Evolutionary conservation across 768 basidiomycete species (phyloP).

Genomic region (Auricularia heimuer): DNA sequence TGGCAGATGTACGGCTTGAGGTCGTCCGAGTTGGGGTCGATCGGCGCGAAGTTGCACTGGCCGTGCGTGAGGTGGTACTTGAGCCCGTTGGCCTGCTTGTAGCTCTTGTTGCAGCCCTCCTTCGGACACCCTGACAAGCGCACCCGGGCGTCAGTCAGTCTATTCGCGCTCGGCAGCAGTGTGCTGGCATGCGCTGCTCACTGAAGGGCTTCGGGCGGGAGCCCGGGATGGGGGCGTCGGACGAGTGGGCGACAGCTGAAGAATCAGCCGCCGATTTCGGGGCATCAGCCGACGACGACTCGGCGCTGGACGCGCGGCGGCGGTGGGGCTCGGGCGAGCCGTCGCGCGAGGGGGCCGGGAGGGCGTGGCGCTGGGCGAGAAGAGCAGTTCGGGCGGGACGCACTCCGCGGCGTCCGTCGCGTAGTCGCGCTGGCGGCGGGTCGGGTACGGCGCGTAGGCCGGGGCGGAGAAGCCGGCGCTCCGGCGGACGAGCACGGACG

Average conservation of each 20-base stretch:
- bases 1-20: conserved; percentile 79
- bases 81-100: conserved; percentile 91
- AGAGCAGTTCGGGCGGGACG: conserved; percentile 4
- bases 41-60: conserved; percentile 86
- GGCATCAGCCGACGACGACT: conserved; percentile 12
- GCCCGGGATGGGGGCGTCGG: conserved; percentile 44
- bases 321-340: not conserved
- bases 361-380: conserved; percentile 7
- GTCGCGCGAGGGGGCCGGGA: conserved; percentile 6
- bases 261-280: conserved; percentile 6
- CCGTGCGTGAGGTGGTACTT: conserved; percentile 94
- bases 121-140: conserved; percentile 59
- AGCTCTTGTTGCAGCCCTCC: conserved; percentile 89
- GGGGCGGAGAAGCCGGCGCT: conserved; percentile 15
- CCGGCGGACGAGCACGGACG: conserved; percentile 35
- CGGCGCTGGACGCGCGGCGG: conserved; percentile 10
- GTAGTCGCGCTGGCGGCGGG: conserved; percentile 2
- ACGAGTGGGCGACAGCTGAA: conserved; percentile 31
- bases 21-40: conserved; percentile 51
- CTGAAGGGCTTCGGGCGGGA: conserved; percentile 74
- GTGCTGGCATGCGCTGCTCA: conserved; percentile 8
- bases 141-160: conserved; percentile 14
- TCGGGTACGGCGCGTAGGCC: conserved; percentile 22
- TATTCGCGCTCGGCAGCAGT: not conserved
- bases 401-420: not conserved